phyloP scores from a whole-genome alignment of 257 asterid species.

The Scutellaria baicalensis region DNA sequence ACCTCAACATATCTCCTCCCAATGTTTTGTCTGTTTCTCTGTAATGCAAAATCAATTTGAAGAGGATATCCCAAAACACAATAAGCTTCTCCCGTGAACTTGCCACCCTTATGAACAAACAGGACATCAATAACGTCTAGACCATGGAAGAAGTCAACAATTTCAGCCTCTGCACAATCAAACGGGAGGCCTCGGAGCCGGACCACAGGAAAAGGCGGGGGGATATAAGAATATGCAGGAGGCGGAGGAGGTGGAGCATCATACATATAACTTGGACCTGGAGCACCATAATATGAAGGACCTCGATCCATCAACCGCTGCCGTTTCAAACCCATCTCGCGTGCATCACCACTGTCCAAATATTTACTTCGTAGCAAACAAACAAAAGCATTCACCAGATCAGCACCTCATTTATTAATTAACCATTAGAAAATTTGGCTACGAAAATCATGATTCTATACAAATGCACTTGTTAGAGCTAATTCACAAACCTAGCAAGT shows the following conservation, averaged over 20 bases:
- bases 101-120: conserved; percentile 70
- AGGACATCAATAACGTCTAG: conserved; percentile 81
- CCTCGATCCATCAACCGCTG: conserved; percentile 84
- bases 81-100: conserved; percentile 80
- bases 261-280: conserved; percentile 67
- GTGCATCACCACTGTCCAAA: conserved; percentile 59
- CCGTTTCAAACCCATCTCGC: conserved; percentile 88
- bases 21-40: conserved; percentile 79
- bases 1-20: conserved; percentile 97
- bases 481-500: not conserved
- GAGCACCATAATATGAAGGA: conserved; percentile 53
- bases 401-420: conserved; percentile 2
- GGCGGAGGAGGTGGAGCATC: conserved; percentile 70
- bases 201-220: conserved; percentile 90
- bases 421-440: not conserved
- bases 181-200: conserved; percentile 97
- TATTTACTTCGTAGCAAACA: conserved; percentile 42
- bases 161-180: conserved; percentile 74
- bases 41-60: conserved; percentile 83
- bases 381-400: conserved; percentile 11
- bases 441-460: not conserved
- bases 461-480: not conserved
- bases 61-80: conserved; percentile 83
- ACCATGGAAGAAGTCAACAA: conserved; percentile 78
- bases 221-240: conserved; percentile 53